phyloP scores from a whole-genome alignment of 2,329 filamentous ascomycete species.

The Penicillium sp. region DNA sequence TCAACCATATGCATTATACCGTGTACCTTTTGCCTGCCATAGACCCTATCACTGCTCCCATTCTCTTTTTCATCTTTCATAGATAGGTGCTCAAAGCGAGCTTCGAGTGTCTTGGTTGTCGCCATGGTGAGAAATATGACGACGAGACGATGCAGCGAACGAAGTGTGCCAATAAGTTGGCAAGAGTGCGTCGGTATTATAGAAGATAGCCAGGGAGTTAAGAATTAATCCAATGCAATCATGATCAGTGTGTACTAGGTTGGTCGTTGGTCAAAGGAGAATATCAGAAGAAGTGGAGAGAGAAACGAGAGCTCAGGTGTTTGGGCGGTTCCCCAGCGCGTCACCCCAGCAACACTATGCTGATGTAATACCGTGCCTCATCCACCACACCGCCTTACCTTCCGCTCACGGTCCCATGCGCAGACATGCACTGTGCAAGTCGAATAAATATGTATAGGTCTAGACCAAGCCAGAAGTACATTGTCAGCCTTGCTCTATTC shows the following conservation, averaged over 20 bases:
- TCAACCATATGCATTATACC: not conserved
- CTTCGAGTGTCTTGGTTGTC: constrained; percentile 71
- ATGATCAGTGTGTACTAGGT: constrained; percentile 11
- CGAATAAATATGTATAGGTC: not conserved
- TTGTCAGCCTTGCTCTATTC: not conserved
- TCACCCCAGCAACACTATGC: constrained; percentile 22
- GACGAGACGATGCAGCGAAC: constrained; percentile 3
- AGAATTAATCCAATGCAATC: constrained; percentile 6
- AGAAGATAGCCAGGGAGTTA: not conserved
- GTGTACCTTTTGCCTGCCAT: constrained; percentile 73
- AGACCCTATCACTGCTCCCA: constrained; percentile 51
- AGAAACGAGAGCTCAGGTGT: constrained; percentile 18
- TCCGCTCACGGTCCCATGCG: not conserved
- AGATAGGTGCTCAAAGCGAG: constrained; percentile 83
- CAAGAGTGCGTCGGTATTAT: constrained; percentile 3
- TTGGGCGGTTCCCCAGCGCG: not conserved
- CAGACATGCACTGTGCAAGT: not conserved
- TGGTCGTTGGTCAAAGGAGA: constrained; percentile 8
- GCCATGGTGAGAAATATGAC: constrained; percentile 54
- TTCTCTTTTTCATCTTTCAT: constrained; percentile 83
- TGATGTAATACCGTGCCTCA: not conserved
- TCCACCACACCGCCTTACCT: not conserved
- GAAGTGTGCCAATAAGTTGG: constrained; percentile 7
- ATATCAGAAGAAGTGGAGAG: constrained; percentile 13
- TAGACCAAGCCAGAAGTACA: not conserved